Evolutionary conservation across 1,284 basidiomycete genomes (phyloP).

Genomic region (Polyporus tsugae): DNA sequence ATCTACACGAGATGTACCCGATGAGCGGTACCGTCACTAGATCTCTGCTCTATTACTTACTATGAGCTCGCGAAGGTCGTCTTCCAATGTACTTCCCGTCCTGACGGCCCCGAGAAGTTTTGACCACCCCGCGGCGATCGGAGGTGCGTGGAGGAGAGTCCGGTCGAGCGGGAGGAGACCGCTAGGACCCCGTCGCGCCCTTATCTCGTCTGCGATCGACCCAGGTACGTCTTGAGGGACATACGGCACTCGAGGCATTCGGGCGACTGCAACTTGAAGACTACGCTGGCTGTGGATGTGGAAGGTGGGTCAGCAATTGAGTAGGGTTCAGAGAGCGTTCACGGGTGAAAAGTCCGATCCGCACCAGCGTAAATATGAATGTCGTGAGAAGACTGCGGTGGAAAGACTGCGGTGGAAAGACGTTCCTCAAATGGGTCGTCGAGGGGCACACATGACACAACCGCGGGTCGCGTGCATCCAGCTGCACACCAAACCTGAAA

Average conservation of each 20-base stretch:
- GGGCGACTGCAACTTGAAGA: background rate
- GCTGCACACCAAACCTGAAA: background rate
- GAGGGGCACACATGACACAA: background rate
- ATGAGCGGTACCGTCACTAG: background rate
- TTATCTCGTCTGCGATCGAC: conserved; percentile 1
- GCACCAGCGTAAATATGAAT: background rate
- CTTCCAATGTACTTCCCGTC: conserved; percentile 32
- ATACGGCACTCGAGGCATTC: background rate
- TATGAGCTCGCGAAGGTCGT: conserved; percentile 35
- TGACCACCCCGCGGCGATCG: conserved; percentile 33
- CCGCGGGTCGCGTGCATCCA: background rate
- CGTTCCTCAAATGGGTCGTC: background rate
- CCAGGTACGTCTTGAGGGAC: background rate
- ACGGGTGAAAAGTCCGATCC: background rate
- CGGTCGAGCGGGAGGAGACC: conserved; percentile 2
- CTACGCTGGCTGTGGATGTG: background rate
- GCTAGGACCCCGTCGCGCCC: background rate
- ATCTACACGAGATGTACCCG: background rate
- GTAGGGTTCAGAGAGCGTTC: background rate
- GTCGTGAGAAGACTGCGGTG: background rate
- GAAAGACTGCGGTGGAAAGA: background rate
- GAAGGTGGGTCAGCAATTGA: background rate
- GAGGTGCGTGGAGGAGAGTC: conserved; percentile 7
- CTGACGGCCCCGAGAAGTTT: conserved; percentile 29
- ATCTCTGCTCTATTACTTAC: conserved; percentile 16